A percentile compares a stretch with the other conserved stretches of the same genome.
Evolutionary conservation across 2,329 filamentous ascomycete genomes (phyloP).

Genomic region (Botrytis pseudocinerea): DNA sequence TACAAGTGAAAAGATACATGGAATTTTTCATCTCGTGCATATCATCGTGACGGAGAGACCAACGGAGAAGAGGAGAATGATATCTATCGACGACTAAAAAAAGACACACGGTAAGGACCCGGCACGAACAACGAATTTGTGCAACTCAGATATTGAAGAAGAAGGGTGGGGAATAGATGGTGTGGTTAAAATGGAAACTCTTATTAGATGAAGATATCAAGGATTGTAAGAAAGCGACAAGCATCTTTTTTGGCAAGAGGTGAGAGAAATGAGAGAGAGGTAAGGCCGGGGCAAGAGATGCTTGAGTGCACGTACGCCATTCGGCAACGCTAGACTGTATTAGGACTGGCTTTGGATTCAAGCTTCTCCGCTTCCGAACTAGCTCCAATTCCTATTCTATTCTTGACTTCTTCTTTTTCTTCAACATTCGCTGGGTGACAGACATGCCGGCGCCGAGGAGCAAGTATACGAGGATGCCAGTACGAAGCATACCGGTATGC

Average conservation of each 20-base stretch:
- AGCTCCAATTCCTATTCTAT: background rate
- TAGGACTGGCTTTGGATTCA: background rate
- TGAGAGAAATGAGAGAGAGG: background rate
- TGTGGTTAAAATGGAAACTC: background rate
- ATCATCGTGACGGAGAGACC: background rate
- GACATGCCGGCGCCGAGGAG: background rate
- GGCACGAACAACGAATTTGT: constrained; percentile 9
- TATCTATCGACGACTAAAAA: background rate
- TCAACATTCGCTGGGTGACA: background rate
- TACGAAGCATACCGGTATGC: background rate
- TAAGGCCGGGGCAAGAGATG: background rate
- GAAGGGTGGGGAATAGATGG: background rate
- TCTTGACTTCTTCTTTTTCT: constrained; percentile 3
- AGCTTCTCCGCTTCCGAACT: background rate
- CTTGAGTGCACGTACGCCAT: background rate
- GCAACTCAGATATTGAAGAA: background rate
- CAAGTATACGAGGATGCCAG: background rate
- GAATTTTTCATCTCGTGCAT: background rate
- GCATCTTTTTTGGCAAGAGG: background rate
- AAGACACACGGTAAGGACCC: background rate
- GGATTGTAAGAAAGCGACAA: background rate
- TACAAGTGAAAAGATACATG: background rate
- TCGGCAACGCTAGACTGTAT: background rate
- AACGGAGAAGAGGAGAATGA: background rate
- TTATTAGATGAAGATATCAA: constrained; percentile 12